Evolutionary conservation across 2,329 filamentous ascomycete genomes (phyloP).

Genomic region (Penicillium sp.): DNA sequence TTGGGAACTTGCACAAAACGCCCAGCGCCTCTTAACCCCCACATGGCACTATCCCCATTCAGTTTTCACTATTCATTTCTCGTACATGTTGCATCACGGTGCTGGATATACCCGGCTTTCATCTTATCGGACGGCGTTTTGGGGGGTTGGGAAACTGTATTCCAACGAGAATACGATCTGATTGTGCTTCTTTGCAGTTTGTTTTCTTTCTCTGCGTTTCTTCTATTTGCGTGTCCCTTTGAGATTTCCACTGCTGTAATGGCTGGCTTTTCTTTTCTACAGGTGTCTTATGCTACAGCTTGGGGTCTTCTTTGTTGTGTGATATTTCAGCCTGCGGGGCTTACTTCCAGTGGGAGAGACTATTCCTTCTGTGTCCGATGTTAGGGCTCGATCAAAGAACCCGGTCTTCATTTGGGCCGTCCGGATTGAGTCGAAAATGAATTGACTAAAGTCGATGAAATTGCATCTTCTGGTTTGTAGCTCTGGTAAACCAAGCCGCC

Average conservation of each 20-base stretch:
- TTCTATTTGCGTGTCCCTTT: slow-evolving; percentile 1
- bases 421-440: not conserved
- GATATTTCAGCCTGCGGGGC: not conserved
- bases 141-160: slow-evolving; percentile 25
- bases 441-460: not conserved
- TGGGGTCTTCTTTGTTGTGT: not conserved
- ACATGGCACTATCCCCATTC: not conserved
- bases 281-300: slow-evolving; percentile 1
- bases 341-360: not conserved
- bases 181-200: slow-evolving; percentile 14
- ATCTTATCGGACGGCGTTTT: slow-evolving; percentile 41
- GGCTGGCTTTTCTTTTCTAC: slow-evolving; percentile 14
- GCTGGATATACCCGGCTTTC: slow-evolving; percentile 51
- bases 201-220: slow-evolving; percentile 9
- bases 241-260: slow-evolving; percentile 22
- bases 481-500: not conserved
- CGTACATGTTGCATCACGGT: slow-evolving; percentile 48
- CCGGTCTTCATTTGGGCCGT: not conserved
- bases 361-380: not conserved
- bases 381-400: not conserved
- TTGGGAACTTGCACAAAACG: not conserved
- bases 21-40: not conserved
- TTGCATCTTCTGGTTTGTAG: not conserved
- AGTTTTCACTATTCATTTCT: slow-evolving; percentile 22
- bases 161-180: slow-evolving; percentile 19